phyloP scores from a whole-genome alignment of 2,329 filamentous ascomycete genomes.

The Alternaria dauci region DNA sequence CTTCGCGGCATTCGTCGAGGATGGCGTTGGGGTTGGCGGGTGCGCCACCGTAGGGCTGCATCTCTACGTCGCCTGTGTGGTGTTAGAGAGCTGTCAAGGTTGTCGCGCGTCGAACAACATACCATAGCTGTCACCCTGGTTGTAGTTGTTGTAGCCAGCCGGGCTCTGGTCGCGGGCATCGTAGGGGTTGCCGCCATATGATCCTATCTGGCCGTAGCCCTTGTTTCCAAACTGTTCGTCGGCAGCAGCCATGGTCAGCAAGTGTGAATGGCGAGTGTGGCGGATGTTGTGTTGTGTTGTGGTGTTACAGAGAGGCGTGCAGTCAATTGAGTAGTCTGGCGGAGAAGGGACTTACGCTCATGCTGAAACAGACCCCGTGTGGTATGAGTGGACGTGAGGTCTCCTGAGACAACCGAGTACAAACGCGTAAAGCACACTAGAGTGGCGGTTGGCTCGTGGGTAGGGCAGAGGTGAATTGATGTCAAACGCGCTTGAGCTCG shows the following conservation, averaged over 20 bases:
- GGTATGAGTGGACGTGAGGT: slow-evolving; percentile 39
- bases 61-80: slow-evolving; percentile 65
- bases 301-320: slow-evolving; percentile 2
- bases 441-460: slow-evolving; percentile 7
- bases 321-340: slow-evolving; percentile 17
- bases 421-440: slow-evolving; percentile 23
- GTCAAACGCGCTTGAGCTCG: slow-evolving; percentile 14
- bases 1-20: slow-evolving; percentile 83
- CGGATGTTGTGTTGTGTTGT: slow-evolving; percentile 7
- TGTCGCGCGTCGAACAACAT: slow-evolving; percentile 42
- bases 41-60: slow-evolving; percentile 65
- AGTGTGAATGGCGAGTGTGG: slow-evolving; percentile 11
- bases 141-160: slow-evolving; percentile 64
- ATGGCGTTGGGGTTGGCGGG: slow-evolving; percentile 72
- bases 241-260: slow-evolving; percentile 31
- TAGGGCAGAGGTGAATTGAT: slow-evolving; percentile 7
- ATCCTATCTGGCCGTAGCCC: slow-evolving; percentile 53
- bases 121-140: slow-evolving; percentile 47
- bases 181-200: slow-evolving; percentile 55
- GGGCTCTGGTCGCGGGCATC: slow-evolving; percentile 48
- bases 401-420: slow-evolving; percentile 47
- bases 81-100: slow-evolving; percentile 34
- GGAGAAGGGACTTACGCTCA: slow-evolving; percentile 48
- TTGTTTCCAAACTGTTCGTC: slow-evolving; percentile 52
- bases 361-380: slow-evolving; percentile 49